Evolutionary conservation across 352 stramenopile genomes (phyloP).

Genomic region (Phytophthora brassicae): DNA sequence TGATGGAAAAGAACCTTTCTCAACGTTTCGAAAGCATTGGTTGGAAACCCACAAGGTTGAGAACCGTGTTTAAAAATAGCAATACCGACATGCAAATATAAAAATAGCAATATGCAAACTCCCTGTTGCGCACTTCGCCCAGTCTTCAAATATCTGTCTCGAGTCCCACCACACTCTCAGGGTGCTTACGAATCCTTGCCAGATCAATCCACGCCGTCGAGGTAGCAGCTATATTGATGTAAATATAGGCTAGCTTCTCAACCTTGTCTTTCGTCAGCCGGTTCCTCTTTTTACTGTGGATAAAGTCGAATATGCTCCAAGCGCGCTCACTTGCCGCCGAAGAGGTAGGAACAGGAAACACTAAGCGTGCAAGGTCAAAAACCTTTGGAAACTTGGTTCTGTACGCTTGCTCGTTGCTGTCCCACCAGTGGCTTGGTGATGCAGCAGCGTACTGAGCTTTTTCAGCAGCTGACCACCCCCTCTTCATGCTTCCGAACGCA

Average conservation of each 20-base stretch:
- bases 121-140: too few species aligned
- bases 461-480: background rate
- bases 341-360: background rate
- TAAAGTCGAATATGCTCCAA: conserved; percentile 12
- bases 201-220: conserved; percentile 1
- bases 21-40: too few species aligned
- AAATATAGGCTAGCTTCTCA: conserved; percentile 5
- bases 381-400: background rate
- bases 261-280: background rate
- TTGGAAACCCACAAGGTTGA: too few species aligned
- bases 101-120: too few species aligned
- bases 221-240: background rate
- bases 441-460: conserved; percentile 6
- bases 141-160: background rate
- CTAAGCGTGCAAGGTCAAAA: background rate
- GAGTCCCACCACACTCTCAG: background rate
- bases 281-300: conserved; percentile 13
- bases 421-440: conserved; percentile 2
- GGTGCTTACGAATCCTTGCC: background rate
- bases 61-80: too few species aligned
- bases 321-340: conserved; percentile 5
- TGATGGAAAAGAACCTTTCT: too few species aligned
- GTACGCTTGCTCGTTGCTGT: background rate
- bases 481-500: conserved; percentile 5
- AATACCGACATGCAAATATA: too few species aligned